phyloP scores from a whole-genome alignment of 768 basidiomycete genomes.

The Pleurotus platypus region DNA sequence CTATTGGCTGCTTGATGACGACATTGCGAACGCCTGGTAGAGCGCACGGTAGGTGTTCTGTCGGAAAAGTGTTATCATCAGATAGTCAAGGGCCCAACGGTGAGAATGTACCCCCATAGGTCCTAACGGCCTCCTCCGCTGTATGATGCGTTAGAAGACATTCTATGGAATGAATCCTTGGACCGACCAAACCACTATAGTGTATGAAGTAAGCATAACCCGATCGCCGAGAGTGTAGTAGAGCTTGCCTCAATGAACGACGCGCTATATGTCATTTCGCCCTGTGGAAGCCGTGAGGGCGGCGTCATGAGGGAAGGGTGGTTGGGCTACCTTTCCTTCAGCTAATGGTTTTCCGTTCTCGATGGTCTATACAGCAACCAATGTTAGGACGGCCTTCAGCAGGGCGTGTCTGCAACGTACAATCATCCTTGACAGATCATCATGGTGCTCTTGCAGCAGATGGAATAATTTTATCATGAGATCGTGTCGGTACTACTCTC shows the following conservation, averaged over 20 bases:
- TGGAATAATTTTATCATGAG: constrained; percentile 74
- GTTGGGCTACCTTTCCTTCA: constrained; percentile 65
- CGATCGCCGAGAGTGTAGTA: background rate
- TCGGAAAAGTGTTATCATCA: background rate
- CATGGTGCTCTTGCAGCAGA: constrained; percentile 79
- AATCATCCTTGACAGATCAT: constrained; percentile 85
- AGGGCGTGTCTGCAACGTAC: constrained; percentile 37
- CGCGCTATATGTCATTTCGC: constrained; percentile 82
- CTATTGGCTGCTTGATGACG: constrained; percentile 91
- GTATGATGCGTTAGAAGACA: constrained; percentile 14
- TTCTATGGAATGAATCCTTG: background rate
- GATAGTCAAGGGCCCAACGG: background rate
- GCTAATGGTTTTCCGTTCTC: constrained; percentile 93
- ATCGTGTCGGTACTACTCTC: constrained; percentile 70
- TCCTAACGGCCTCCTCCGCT: constrained; percentile 91
- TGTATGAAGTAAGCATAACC: background rate
- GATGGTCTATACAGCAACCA: constrained; percentile 55
- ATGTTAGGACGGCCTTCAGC: constrained; percentile 16
- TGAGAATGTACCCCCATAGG: constrained; percentile 69
- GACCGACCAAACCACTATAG: constrained; percentile 75
- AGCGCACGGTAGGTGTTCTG: constrained; percentile 82
- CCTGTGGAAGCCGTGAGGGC: constrained; percentile 31
- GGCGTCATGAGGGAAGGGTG: background rate
- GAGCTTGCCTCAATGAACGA: constrained; percentile 73
- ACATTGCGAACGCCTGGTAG: constrained; percentile 71